Evolutionary conservation across 768 basidiomycete species (phyloP), one percentile per base, ranked within the genome.

Genomic region (Lentinula lateritia): DNA sequence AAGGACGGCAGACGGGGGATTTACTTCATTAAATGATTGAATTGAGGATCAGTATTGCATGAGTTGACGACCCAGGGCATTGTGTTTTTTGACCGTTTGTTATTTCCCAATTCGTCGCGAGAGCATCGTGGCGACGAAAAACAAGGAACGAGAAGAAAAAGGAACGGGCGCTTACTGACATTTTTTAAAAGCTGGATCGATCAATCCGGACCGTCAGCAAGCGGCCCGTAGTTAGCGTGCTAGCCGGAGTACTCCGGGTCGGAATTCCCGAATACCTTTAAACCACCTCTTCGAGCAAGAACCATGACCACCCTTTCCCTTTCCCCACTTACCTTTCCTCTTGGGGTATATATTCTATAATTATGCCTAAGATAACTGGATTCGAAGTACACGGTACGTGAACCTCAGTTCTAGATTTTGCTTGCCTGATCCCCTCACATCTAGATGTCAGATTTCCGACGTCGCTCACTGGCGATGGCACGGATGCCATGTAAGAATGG

Each of bases 361-460:
- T 48, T 48, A 74, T 74, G 75, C 69, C 71, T 43, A 74, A 73
- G 65, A 75, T 76, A 52, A 73, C 70, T 42, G 68, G 71, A 2
- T 75, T 68, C 63, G 70, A 73, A 61, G 72, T 70, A 28, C 74
- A 74, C 62, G 75, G 74, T 74, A 42, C 9, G 69, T 61, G 18
- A 46, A 15, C 35, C 48, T 36, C 9, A n/a, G 50, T 16, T 28
- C 28, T 28, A 28, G 3, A 0, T 36, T n/a, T n/a, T 15, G n/a
- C 18, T 54, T 32, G n/a, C 28, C 46, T 34, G 55, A 60, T 41
- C 52, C 50, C 15, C 42, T 52, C 41, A 42, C 18, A 45, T 50
- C 34, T 52, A 94, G 93, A 95, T 76, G 84, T 96, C 56, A 88
- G 94, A 48, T 97, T 95, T 76, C 94, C 94, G 9, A 97, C 94